A percentile compares a stretch with the other conserved stretches of the same genome.
Evolutionary conservation across 495 filamentous ascomycete species (phyloP).

Genomic region (Penicillium psychrofluorescens): DNA sequence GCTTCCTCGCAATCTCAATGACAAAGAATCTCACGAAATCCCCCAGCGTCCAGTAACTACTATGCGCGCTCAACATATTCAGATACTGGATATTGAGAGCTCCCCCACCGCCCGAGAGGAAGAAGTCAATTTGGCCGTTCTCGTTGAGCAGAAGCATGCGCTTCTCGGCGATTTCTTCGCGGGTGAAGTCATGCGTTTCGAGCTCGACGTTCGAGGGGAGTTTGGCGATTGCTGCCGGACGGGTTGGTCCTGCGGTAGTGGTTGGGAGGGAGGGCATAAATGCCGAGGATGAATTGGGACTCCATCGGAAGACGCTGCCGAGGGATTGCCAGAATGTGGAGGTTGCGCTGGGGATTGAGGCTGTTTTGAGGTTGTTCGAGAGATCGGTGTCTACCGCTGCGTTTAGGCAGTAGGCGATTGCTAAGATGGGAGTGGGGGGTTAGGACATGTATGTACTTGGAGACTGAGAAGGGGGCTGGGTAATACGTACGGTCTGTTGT

Average conservation of each 20-base stretch:
- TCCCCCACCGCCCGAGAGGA: slow-evolving; percentile 68
- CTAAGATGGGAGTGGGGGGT: slow-evolving; percentile 30
- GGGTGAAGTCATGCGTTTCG: slow-evolving; percentile 89
- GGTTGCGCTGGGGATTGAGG: slow-evolving; percentile 66
- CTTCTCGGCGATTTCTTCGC: slow-evolving; percentile 88
- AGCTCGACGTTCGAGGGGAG: slow-evolving; percentile 88
- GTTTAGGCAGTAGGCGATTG: slow-evolving; percentile 88
- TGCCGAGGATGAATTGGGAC: slow-evolving; percentile 16
- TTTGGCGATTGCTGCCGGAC: slow-evolving; percentile 44
- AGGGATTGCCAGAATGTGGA: slow-evolving; percentile 60
- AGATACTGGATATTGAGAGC: slow-evolving; percentile 90
- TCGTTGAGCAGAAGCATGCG: slow-evolving; percentile 85
- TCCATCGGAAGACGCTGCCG: slow-evolving; percentile 54
- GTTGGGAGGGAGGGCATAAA: slow-evolving; percentile 4
- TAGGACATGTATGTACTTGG: slow-evolving; percentile 25
- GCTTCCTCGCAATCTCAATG: slow-evolving; percentile 71
- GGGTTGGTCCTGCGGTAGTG: slow-evolving; percentile 14
- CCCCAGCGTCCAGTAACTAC: slow-evolving; percentile 79
- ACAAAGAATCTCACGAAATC: slow-evolving; percentile 87
- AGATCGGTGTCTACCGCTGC: slow-evolving; percentile 79
- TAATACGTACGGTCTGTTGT: slow-evolving; percentile 51
- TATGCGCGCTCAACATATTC: slow-evolving; percentile 96
- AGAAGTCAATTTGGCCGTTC: slow-evolving; percentile 92
- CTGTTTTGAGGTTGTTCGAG: slow-evolving; percentile 65
- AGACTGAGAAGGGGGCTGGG: not conserved